Evolutionary conservation across 306 rosid genomes (phyloP).

Genomic region (Rosa lucieae): DNA sequence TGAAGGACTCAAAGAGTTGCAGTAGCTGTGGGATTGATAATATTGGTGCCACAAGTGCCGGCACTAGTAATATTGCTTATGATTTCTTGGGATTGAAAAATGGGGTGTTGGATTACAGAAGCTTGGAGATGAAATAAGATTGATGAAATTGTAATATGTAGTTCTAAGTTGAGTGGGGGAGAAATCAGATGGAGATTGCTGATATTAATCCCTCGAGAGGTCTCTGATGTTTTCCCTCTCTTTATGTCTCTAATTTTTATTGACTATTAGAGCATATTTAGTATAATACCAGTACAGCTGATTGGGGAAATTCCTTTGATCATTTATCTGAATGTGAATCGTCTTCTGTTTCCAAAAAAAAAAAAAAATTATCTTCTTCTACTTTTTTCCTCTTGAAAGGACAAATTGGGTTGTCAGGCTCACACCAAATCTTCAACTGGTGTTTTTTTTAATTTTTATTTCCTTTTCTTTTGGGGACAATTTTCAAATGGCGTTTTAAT

Average conservation of each 20-base stretch:
- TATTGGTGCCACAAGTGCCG: conserved; percentile 22
- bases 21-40: conserved; percentile 45
- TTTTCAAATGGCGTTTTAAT: background rate
- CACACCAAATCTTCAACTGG: conserved; percentile 12
- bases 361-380: background rate
- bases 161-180: conserved; percentile 11
- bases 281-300: conserved; percentile 63
- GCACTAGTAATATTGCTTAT: conserved; percentile 41
- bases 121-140: conserved; percentile 76
- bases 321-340: conserved; percentile 13
- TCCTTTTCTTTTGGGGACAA: background rate
- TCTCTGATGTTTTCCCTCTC: conserved; percentile 14
- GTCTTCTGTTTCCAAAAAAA: background rate
- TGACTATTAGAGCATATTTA: conserved; percentile 41
- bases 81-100: conserved; percentile 84
- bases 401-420: conserved; percentile 26
- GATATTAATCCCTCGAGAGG: conserved; percentile 14
- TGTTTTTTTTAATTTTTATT: background rate
- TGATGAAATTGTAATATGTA: conserved; percentile 1
- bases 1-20: conserved; percentile 45
- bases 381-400: background rate
- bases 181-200: conserved; percentile 28
- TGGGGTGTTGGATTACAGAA: conserved; percentile 75
- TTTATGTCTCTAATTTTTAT: conserved; percentile 39
- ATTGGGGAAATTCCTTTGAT: conserved; percentile 19